phyloP scores from a whole-genome alignment of 495 filamentous ascomycete species.

The Opeltia flavorubescens region DNA sequence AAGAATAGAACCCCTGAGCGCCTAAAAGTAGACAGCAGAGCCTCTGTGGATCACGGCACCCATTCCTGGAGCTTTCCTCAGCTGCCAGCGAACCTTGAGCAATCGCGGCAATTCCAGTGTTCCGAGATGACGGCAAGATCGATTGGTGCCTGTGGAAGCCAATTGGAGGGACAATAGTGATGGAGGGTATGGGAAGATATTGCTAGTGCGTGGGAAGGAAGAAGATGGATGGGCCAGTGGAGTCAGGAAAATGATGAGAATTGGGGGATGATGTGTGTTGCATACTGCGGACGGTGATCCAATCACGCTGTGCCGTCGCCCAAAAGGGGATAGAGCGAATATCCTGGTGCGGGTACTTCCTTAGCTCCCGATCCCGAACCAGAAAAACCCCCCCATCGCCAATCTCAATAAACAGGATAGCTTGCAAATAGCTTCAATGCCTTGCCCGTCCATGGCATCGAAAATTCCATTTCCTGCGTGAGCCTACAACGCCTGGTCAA shows the following conservation, averaged over 20 bases:
- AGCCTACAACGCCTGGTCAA: too few species aligned
- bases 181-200: neutral
- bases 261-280: too few species aligned
- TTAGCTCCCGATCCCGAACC: conserved; percentile 2
- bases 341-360: neutral
- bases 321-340: too few species aligned
- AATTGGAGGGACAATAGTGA: neutral
- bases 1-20: neutral
- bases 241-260: neutral
- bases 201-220: neutral
- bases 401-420: too few species aligned
- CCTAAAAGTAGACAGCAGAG: too few species aligned
- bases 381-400: too few species aligned
- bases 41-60: neutral
- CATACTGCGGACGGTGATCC: too few species aligned
- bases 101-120: neutral
- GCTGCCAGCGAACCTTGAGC: neutral
- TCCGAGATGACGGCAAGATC: neutral
- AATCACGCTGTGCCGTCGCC: too few species aligned
- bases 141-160: neutral
- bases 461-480: too few species aligned
- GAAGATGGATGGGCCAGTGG: neutral
- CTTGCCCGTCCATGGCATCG: too few species aligned
- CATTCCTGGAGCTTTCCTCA: conserved; percentile 31
- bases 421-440: too few species aligned